Base-by-base conservation (phyloP, 179 eudicot species). In the Corrigiola litoralis region DNA sequence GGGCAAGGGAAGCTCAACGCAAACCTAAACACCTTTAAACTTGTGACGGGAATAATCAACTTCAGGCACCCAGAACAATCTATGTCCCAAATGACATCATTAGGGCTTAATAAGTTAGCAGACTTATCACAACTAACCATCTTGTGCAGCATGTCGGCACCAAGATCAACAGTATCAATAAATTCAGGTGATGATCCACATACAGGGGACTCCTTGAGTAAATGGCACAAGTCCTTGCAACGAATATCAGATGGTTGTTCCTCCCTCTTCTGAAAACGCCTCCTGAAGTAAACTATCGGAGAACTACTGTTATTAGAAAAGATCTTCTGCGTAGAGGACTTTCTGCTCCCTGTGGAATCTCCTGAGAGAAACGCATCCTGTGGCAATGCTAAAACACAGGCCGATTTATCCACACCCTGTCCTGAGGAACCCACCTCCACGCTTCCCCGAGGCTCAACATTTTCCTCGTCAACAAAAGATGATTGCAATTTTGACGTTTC, bases 271-370 rank as follows among this genome's bases (percentile, higher is more conserved):
- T 71, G 85, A 65, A 71, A 82, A 18, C 96, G 85, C 75, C 79
- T 87, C 74, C 99, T 77, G 49, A 78, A 68, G 77, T 94, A 94
- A 73, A 94, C 99, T 70, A 82, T 50, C 18, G 73, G 72, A 42
- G 81, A 68, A 46, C 45, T 44, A 49, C 49, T 55, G 28, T 58
- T 46, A 60, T 56, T 75, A 36, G 71, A 70, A 29, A 55, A 66
- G 51, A 48, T 47, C 33, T 72, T 73, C 32, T 77, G 80, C 31
- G 41, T 27, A 44, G 38, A 21, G 37, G 72, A 70, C 44, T 65
- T 65, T 31, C 73, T 46, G 51, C 33, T 71, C 32, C 61, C 67
- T 52, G 44, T 34, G 14, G 38, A 38, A 51, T 29, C 77, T 72
- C 23, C 61, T 18, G 69, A n/a, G n/a, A n/a, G n/a, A n/a, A n/a